Percentiles rank a stretch among this genome's conserved stretches.
Conservation (phyloP, 2,329 filamentous ascomycete genomes). For the Colletotrichum tropicicola region DNA sequence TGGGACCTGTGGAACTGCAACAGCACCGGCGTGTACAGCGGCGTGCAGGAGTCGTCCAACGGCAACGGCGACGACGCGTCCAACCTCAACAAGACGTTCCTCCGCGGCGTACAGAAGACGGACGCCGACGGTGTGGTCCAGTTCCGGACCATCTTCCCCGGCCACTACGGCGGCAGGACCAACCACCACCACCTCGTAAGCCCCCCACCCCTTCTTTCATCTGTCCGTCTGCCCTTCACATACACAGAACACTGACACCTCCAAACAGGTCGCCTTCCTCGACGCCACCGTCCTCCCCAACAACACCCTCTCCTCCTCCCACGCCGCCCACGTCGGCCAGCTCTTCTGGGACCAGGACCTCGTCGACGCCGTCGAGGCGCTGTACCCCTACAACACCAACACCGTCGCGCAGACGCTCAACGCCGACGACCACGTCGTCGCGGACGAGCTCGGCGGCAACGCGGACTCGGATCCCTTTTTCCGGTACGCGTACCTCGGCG, state of each 20-base stretch:
- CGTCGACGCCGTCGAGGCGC: constrained; percentile 13
- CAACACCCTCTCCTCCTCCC: constrained; percentile 53
- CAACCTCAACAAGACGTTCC: constrained; percentile 18
- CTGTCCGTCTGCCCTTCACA: no score
- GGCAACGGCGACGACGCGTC: constrained; percentile 7
- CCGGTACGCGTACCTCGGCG: constrained; percentile 60
- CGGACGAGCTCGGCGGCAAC: constrained; percentile 48
- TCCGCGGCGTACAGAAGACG: constrained; percentile 31
- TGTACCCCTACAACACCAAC: constrained; percentile 22
- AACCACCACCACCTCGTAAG: constrained; percentile 60
- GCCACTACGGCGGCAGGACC: constrained; percentile 53
- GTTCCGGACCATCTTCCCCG: constrained; percentile 54
- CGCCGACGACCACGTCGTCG: constrained; percentile 54
- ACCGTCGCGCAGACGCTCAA: constrained; percentile 12
- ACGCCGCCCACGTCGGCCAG: constrained; percentile 41
- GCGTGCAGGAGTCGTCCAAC: constrained; percentile 35
- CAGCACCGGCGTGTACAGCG: constrained; percentile 51
- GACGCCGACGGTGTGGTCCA: constrained; percentile 37
- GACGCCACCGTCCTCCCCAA: constrained; percentile 40
- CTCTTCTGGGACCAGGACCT: constrained; percentile 27
- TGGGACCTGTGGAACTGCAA: constrained; percentile 37
- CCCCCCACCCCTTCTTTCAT: no score
- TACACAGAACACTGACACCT: no score
- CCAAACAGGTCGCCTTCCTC: constrained; percentile 14
- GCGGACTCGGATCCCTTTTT: constrained; percentile 60